Evolutionary conservation across 305 asterid genomes (phyloP), one percentile per base, ranked within the genome.

Genomic region (Fraxinus baroniana): DNA sequence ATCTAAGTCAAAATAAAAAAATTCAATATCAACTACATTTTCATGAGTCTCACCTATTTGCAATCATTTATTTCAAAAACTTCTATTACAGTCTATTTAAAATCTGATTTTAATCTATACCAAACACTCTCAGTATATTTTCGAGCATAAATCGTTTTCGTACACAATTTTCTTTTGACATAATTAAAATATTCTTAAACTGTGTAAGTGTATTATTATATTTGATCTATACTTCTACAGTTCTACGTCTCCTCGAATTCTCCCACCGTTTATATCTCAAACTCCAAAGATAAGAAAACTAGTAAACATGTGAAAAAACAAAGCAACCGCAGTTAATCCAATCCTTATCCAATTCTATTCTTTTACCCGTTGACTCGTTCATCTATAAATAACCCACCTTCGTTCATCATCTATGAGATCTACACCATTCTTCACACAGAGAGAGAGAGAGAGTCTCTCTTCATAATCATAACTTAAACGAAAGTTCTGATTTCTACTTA

Each of bases 321-420:
- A 80, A 74, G 22, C 9, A 81, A 74, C 84, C 74, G 74, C 28
- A 33, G 60, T 70, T 28, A 46, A 82, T 20, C 60, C 81, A 60
- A 81, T 60, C 49, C 20, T 55, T 49, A 49, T 33, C 30, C 68
- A 30, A 28, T 2, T 72, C 20, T 52, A 18, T 46, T 46, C 10
- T 1, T 32, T 32, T 0, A 46, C 28, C 20, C 18, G 1, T 74
- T 74, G 86, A 81, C 86, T 75, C 46, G 80, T 83, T 72, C 79
- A 57, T 78, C 89, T 81, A 84, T 84, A 86, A 86, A 84, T 86
- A 78, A 74, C 6, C 62, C 24, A 2, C 22, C n/a, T 55, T 44
- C 8, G 68, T 37, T 64, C 79, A 55, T 26, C 5, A n/a, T 4
- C 74, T 3, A 68, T 5, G 18, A 28, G 74, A 68, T 28, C 74